Evolutionary conservation across 495 filamentous ascomycete genomes (phyloP), one percentile per base, ranked within the genome.

Genomic region (Neurospora sublineolata): DNA sequence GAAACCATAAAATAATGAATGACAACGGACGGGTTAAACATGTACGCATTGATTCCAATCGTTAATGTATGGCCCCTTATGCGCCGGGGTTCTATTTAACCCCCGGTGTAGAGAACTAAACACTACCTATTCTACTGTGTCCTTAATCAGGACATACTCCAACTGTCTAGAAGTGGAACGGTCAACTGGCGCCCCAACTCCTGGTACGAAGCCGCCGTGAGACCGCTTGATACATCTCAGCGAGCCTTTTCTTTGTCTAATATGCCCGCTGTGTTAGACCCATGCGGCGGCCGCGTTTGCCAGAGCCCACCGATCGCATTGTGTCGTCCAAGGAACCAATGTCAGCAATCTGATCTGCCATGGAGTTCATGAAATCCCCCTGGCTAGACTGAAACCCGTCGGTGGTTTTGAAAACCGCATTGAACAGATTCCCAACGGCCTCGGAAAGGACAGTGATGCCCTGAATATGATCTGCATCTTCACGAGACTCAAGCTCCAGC

Each of bases 401-500:
- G 4, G 86, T 85, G 18, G 92, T 90, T 75, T 87, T 89, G 73
- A 94, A 87, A 2, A 93, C 81, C 20, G 88, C 85, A 33, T 80
- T 80, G 79, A 86, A 93, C 18, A 97, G 84, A 9, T 84, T 84
- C 18, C 82, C 83, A 68, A 97, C 84, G 3, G 93, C 88, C 12
- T 83, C 83, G 67, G 84, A 88, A 90, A 94, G 95, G 74, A 89
- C 85, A 64, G 88, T 81, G 80, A 98, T 86, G 23, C 93, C 90
- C 68, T 86, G 82, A 69, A 92, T 84, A 70, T 94, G 91, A 72
- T 91, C 91, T 40, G 86, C 85, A 80, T 97, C 94, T 67, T 85
- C 88, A 67, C 84, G 83, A 39, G 89, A 92, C 74, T 92, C 89
- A 42, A 97, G 90, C 76, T 93, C 88, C 38, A 99, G 89, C 0